These are phyloP conservation scores for Wickerhamiella allomyrinae DNA, from an alignment of 805 yeast genomes.

Conservation along the genomic window DNA sequence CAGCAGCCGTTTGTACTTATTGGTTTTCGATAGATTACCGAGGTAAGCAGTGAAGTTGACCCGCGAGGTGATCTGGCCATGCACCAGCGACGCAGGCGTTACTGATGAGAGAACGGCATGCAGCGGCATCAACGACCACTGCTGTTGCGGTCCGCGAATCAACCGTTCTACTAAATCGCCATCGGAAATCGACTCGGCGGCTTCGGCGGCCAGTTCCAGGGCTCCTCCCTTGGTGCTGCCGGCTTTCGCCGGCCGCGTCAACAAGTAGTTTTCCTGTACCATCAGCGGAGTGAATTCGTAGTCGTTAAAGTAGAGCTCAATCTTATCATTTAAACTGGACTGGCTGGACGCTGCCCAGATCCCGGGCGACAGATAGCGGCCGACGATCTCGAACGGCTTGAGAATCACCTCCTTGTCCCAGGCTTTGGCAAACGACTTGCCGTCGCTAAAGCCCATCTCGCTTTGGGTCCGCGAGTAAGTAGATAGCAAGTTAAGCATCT, in stretches of 20 bases:
- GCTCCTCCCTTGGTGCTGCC: conserved; percentile 28
- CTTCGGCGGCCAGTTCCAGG: conserved; percentile 50
- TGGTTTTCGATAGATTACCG: conserved; percentile 76
- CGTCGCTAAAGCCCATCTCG: conserved; percentile 44
- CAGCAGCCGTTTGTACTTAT: conserved; percentile 61
- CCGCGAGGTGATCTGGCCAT: conserved; percentile 56
- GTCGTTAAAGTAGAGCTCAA: conserved; percentile 84
- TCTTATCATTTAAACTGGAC: conserved; percentile 54
- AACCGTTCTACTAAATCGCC: conserved; percentile 69
- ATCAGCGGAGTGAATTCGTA: conserved; percentile 88
- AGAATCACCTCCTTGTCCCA: conserved; percentile 88
- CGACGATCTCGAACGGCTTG: conserved; percentile 83
- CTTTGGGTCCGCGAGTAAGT: conserved; percentile 67
- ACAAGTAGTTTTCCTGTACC: conserved; percentile 86
- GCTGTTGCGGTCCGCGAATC: conserved; percentile 83
- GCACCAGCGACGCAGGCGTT: conserved; percentile 57
- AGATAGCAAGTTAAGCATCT: conserved; percentile 77
- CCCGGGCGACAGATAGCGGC: conserved; percentile 36
- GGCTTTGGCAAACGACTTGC: conserved; percentile 44
- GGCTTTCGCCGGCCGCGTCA: conserved; percentile 34
- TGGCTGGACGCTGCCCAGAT: conserved; percentile 37
- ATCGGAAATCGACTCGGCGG: conserved; percentile 77
- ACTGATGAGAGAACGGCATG: conserved; percentile 82
- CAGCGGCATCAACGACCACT: conserved; percentile 85
- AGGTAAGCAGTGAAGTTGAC: conserved; percentile 73